Percentiles rank a stretch among this genome's conserved stretches.
Evolutionary conservation across 2,329 filamentous ascomycete species (phyloP).

Genomic region (Aspergillus sp.): DNA sequence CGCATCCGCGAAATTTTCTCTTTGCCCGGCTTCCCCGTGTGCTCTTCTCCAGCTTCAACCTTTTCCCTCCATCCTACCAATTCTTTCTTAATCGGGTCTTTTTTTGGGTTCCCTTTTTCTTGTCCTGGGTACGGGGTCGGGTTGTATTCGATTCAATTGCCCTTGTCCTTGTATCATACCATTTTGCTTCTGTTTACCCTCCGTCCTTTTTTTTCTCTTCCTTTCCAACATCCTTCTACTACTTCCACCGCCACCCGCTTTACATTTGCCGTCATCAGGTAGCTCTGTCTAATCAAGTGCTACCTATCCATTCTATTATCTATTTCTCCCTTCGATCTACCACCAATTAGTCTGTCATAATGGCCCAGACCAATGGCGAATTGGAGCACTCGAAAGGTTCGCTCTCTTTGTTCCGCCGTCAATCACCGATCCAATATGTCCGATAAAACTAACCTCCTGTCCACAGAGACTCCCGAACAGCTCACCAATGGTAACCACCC

Average conservation of each 20-base stretch:
- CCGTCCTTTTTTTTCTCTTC: slow-evolving; percentile 1
- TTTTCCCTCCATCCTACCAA: slow-evolving; percentile 20
- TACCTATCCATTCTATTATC: neutral
- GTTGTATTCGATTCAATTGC: slow-evolving; percentile 36
- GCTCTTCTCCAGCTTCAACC: slow-evolving; percentile 30
- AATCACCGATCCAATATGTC: neutral
- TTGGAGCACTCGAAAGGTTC: slow-evolving; percentile 44
- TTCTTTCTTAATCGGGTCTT: slow-evolving; percentile 16
- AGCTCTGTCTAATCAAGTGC: slow-evolving; percentile 9
- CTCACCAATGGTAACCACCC: slow-evolving; percentile 37
- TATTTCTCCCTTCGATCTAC: slow-evolving; percentile 11
- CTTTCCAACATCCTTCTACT: slow-evolving; percentile 13
- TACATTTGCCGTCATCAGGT: slow-evolving; percentile 20
- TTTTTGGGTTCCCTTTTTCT: slow-evolving; percentile 24
- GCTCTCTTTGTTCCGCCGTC: neutral
- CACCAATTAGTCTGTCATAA: slow-evolving; percentile 27
- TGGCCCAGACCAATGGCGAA: slow-evolving; percentile 44
- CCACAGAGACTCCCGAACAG: slow-evolving; percentile 38
- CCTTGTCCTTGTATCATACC: slow-evolving; percentile 36
- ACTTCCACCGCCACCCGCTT: slow-evolving; percentile 12
- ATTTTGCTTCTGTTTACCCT: slow-evolving; percentile 19
- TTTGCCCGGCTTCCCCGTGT: slow-evolving; percentile 26
- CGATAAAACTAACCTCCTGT: slow-evolving; percentile 19
- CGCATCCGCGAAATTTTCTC: slow-evolving; percentile 47
- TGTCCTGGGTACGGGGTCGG: slow-evolving; percentile 38